Evolutionary conservation across 208 protist genomes (phyloP).

Genomic region (Trypanosomatidae sp.): DNA sequence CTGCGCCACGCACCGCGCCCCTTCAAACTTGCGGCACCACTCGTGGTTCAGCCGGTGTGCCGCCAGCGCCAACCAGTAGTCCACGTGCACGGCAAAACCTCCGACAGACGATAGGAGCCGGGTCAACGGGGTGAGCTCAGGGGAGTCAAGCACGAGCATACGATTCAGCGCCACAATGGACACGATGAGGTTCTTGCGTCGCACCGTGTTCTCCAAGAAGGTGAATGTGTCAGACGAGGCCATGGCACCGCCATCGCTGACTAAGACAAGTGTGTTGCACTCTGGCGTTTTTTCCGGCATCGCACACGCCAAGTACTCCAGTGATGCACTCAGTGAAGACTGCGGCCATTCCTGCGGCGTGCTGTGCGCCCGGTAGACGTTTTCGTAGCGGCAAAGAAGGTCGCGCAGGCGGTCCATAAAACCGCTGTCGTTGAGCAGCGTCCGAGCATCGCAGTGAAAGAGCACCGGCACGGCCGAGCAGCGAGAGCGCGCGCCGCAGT

Average conservation of each 20-base stretch:
- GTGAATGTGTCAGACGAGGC: conserved; percentile 46
- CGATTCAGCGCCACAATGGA: conserved; percentile 76
- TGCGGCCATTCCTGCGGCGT: conserved; percentile 55
- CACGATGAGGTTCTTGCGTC: conserved; percentile 85
- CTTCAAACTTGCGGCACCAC: conserved; percentile 82
- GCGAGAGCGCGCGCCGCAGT: conserved; percentile 14
- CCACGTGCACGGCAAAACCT: conserved; percentile 77
- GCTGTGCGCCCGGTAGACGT: conserved; percentile 42
- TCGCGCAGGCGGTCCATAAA: conserved; percentile 53
- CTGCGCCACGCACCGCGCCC: conserved; percentile 79
- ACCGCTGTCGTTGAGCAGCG: conserved; percentile 43
- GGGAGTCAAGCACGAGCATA: conserved; percentile 50
- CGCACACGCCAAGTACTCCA: conserved; percentile 71
- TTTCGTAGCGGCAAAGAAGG: conserved; percentile 65
- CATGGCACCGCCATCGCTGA: conserved; percentile 53
- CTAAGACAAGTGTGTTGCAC: conserved; percentile 72
- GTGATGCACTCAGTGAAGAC: conserved; percentile 42
- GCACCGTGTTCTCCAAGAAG: conserved; percentile 70
- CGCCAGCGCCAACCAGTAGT: conserved; percentile 81
- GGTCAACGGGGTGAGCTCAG: conserved; percentile 57
- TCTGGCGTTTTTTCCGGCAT: conserved; percentile 57
- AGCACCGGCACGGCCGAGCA: conserved; percentile 53
- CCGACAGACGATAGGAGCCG: conserved; percentile 76
- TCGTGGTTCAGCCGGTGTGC: conserved; percentile 64
- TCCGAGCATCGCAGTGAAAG: conserved; percentile 44